Conservation (phyloP, 2,329 filamentous ascomycete genomes). For the Esteya vermicola region DNA sequence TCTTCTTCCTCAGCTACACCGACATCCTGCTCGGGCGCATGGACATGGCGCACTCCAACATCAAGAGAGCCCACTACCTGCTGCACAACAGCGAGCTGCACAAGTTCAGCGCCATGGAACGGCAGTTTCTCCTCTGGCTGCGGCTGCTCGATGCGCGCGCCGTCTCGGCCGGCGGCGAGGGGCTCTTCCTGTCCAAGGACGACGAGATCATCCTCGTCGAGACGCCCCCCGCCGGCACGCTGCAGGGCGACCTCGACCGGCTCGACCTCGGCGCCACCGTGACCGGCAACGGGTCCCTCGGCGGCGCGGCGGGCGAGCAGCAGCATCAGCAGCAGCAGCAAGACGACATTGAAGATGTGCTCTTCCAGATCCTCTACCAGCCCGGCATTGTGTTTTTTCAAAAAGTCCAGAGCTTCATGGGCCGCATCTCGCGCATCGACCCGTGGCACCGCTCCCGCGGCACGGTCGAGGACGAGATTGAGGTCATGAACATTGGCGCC, state of each 20-base stretch:
- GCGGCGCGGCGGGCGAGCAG: constrained; percentile 8
- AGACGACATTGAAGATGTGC: constrained; percentile 30
- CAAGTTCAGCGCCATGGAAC: constrained; percentile 24
- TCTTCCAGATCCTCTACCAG: constrained; percentile 41
- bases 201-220: constrained; percentile 30
- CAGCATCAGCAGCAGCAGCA: constrained; percentile 13
- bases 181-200: constrained; percentile 33
- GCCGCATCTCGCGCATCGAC: constrained; percentile 40
- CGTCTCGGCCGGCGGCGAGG: constrained; percentile 40
- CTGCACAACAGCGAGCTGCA: constrained; percentile 26
- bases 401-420: constrained; percentile 42
- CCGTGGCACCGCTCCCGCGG: constrained; percentile 40
- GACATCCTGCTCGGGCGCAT: constrained; percentile 30
- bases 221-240: constrained; percentile 25
- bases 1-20: constrained; percentile 41
- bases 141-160: constrained; percentile 39
- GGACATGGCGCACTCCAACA: constrained; percentile 30
- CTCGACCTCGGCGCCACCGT: background rate
- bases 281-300: constrained; percentile 4
- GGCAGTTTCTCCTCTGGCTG: constrained; percentile 37
- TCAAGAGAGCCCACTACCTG: constrained; percentile 33
- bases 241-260: constrained; percentile 13
- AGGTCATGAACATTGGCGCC: constrained; percentile 39
- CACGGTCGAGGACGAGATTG: constrained; percentile 47
- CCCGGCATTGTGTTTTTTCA: constrained; percentile 42